Percentiles rank a stretch among this genome's conserved stretches.
Evolutionary conservation across 2,329 filamentous ascomycete species (phyloP).

Genomic region (Alternaria arbusti): DNA sequence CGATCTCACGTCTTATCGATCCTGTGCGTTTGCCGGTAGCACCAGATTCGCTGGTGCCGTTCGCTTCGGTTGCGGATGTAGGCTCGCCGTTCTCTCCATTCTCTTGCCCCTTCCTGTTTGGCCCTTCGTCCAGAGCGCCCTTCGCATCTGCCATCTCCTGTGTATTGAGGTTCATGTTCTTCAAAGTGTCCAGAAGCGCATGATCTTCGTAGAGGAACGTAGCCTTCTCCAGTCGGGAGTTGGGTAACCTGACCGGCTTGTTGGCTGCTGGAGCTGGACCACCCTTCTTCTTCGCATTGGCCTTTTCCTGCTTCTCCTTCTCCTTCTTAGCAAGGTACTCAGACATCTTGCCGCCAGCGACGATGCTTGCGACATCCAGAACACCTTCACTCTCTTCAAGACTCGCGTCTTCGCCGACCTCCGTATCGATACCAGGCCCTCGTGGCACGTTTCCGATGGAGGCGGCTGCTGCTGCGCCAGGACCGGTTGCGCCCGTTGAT

Average conservation of each 20-base stretch:
- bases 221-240: slow-evolving; percentile 72
- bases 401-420: slow-evolving; percentile 59
- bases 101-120: slow-evolving; percentile 49
- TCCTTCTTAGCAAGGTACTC: slow-evolving; percentile 86
- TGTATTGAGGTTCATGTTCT: slow-evolving; percentile 56
- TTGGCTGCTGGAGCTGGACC: slow-evolving; percentile 66
- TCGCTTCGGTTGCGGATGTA: slow-evolving; percentile 33
- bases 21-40: slow-evolving; percentile 26
- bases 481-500: slow-evolving; percentile 60
- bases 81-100: slow-evolving; percentile 39
- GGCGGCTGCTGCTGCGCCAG: slow-evolving; percentile 52
- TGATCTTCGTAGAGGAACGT: slow-evolving; percentile 78
- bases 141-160: slow-evolving; percentile 59
- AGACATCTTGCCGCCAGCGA: slow-evolving; percentile 79
- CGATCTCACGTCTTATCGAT: slow-evolving; percentile 66
- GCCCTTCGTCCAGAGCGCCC: slow-evolving; percentile 57
- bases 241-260: slow-evolving; percentile 69
- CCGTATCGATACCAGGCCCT: slow-evolving; percentile 62
- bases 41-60: slow-evolving; percentile 28
- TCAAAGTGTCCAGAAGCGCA: slow-evolving; percentile 60
- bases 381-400: slow-evolving; percentile 72
- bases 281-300: slow-evolving; percentile 63
- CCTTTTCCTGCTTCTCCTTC: slow-evolving; percentile 75
- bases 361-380: slow-evolving; percentile 82
- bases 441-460: slow-evolving; percentile 56